Conservation (phyloP, 495 filamentous ascomycete genomes). For the Margaritispora aquatica region DNA sequence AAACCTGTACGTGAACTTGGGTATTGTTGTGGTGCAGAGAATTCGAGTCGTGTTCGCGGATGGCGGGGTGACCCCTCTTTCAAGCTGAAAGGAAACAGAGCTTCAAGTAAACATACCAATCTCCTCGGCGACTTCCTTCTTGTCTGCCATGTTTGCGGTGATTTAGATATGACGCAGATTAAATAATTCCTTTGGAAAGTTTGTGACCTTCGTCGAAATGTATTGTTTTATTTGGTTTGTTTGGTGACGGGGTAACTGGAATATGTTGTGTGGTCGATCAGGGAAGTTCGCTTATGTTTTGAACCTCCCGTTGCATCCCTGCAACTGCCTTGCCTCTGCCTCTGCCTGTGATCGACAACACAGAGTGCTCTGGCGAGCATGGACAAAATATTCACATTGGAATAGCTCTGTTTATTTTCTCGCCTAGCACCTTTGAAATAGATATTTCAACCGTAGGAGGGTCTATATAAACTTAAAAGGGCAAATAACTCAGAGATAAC, state of each 20-base stretch:
- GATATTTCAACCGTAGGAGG: no score
- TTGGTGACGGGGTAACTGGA: not conserved
- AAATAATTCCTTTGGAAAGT: not conserved
- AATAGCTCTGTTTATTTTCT: no score
- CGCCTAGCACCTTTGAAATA: no score
- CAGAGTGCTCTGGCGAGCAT: no score
- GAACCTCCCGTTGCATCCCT: slow-evolving; percentile 3
- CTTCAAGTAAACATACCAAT: slow-evolving; percentile 31
- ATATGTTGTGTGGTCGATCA: slow-evolving; percentile 4
- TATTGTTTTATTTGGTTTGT: not conserved
- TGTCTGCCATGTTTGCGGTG: slow-evolving; percentile 23
- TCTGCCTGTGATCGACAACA: no score
- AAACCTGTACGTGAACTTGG: not conserved
- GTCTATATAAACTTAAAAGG: no score
- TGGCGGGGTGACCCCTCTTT: slow-evolving; percentile 25
- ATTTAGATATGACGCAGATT: not conserved
- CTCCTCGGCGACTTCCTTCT: slow-evolving; percentile 29
- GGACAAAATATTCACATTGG: no score
- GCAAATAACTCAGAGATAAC: no score
- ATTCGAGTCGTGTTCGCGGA: slow-evolving; percentile 5
- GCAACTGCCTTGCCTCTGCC: not conserved
- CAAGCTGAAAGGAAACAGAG: not conserved
- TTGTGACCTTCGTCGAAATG: not conserved
- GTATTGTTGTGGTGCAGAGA: not conserved
- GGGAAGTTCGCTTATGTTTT: slow-evolving; percentile 1